phyloP scores from a whole-genome alignment of 2,329 filamentous ascomycete genomes.

The Phyllosticta capitalensis region DNA sequence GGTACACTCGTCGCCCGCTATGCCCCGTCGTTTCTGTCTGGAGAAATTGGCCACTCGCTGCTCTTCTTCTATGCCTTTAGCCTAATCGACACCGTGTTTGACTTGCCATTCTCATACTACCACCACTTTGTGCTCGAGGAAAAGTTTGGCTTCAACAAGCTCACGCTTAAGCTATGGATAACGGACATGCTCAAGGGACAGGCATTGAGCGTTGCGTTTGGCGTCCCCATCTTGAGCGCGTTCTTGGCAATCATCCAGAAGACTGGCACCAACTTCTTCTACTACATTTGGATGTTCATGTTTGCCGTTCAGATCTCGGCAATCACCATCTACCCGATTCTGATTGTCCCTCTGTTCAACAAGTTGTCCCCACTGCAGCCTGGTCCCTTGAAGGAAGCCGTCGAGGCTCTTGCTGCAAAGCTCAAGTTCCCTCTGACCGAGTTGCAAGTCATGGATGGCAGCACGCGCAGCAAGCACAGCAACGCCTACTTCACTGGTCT shows the following conservation, averaged over 20 bases:
- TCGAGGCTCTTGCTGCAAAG: conserved; percentile 72
- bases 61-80: conserved; percentile 85
- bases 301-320: conserved; percentile 84
- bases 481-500: conserved; percentile 96
- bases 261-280: conserved; percentile 92
- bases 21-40: conserved; percentile 68
- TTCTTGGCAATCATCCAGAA: conserved; percentile 91
- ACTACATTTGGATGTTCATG: conserved; percentile 93
- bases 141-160: conserved; percentile 98
- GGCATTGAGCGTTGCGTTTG: conserved; percentile 66
- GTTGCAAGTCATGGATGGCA: conserved; percentile 89
- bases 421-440: conserved; percentile 89
- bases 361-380: conserved; percentile 88
- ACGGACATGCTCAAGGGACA: conserved; percentile 89
- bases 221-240: conserved; percentile 79
- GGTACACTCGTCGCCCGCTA: conserved; percentile 65
- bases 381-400: conserved; percentile 76
- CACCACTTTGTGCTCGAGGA: conserved; percentile 94
- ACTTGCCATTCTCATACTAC: conserved; percentile 77
- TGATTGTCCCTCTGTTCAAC: conserved; percentile 94
- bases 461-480: conserved; percentile 78
- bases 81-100: conserved; percentile 68
- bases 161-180: conserved; percentile 79
- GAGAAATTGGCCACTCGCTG: conserved; percentile 89
- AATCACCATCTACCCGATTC: conserved; percentile 92